Base-by-base conservation (phyloP, 176 grass and related monocot species). In the Ensete glaucum region DNA sequence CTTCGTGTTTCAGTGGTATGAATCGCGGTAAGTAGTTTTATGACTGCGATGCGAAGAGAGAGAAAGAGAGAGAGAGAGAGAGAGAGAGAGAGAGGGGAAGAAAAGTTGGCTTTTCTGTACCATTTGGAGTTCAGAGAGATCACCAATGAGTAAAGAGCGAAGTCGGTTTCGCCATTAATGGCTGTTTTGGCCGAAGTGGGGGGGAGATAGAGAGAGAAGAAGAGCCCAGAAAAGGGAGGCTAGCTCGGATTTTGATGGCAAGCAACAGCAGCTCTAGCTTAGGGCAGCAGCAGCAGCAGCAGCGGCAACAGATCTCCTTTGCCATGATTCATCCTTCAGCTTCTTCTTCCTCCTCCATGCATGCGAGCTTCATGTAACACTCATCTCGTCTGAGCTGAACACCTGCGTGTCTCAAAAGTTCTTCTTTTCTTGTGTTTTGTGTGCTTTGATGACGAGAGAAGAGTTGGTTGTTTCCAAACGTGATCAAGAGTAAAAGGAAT, bases 311-410 rank as follows among this genome's bases (percentile, higher is more conserved):
- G 73, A 89, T 87, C 67, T 89, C 85, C 74, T 93, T 93, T 59
- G 82, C 82, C 59, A 89, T 87, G 84, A 72, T 79, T 68, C 81
- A 78, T 54, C 74, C 87, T 15, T 79, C 90, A 8, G 82, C 49
- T 64, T n/a, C 67, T 70, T 51, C 67, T 25, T 65, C 74, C 29
- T 13, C 57, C 27, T 43, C 86, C 86, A 93, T 93, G 84, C 84
- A 93, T 24, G 87, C 81, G 49, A 81, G 72, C 85, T 87, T 93
- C 90, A 83, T 87, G 90, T 93, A 85, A 77, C 54, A 57, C 4
- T 50, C 22, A 73, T 78, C 63, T 27, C 23, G 63, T 15, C 26
- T 11, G 23, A 65, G 63, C 63, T 65, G 21, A 26, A 24, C 4
- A 2, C 62, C 24, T 64, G 62, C 23, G 21, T 26, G 63, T 13